Evolutionary conservation across 176 grass and related monocot genomes (phyloP).

Genomic region (Zea mays): DNA sequence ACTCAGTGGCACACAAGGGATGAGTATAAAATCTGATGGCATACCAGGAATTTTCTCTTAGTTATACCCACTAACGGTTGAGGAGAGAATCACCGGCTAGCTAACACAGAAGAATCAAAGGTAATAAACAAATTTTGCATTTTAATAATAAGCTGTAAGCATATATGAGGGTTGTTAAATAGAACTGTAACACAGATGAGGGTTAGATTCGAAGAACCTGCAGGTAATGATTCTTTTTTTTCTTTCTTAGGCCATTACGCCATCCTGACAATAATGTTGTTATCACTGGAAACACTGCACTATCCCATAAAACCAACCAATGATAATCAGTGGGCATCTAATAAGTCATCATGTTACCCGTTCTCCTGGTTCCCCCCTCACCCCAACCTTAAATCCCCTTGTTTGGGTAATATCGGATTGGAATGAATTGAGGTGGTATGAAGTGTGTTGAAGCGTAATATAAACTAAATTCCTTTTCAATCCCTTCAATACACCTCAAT

Average conservation of each 20-base stretch:
- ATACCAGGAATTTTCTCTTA: too few species aligned
- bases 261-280: constrained; percentile 20
- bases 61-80: not conserved
- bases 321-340: constrained; percentile 49
- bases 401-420: too few species aligned
- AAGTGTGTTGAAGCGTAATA: too few species aligned
- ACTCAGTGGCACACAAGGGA: too few species aligned
- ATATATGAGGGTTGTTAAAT: not conserved
- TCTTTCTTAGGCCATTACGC: constrained; percentile 27
- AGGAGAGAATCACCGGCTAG: not conserved
- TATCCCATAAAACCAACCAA: constrained; percentile 49
- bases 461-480: too few species aligned
- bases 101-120: not conserved
- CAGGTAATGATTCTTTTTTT: constrained; percentile 34
- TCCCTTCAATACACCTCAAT: too few species aligned
- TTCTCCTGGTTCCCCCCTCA: constrained; percentile 10
- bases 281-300: constrained; percentile 45
- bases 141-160: not conserved
- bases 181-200: constrained; percentile 16
- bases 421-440: too few species aligned
- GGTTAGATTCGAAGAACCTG: constrained; percentile 41
- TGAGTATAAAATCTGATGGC: too few species aligned
- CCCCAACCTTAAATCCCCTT: too few species aligned
- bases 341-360: constrained; percentile 47
- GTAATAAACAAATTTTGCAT: not conserved